Conservation (phyloP, 2,329 filamentous ascomycete species). For the Colletotrichum neosansevieriae region DNA sequence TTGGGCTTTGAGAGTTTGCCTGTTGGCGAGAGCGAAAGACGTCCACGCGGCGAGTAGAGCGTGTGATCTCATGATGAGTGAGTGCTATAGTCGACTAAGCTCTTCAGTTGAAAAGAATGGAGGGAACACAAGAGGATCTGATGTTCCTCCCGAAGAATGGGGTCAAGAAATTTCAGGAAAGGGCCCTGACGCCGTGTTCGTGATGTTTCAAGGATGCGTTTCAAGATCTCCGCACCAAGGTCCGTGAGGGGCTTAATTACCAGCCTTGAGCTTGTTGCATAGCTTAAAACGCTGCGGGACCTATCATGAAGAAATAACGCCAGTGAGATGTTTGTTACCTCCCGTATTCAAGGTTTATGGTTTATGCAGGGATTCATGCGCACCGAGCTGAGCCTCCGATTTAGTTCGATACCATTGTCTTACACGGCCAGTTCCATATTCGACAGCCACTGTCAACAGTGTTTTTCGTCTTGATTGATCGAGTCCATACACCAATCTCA, state of each 20-base stretch:
- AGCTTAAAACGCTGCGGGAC: neutral
- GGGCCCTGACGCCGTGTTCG: neutral
- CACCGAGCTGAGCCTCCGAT: too few relatives aligned
- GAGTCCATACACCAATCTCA: too few relatives aligned
- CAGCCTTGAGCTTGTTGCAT: conserved; percentile 17
- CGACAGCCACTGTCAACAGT: too few relatives aligned
- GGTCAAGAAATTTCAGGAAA: neutral
- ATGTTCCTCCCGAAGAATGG: neutral
- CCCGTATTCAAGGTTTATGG: too few relatives aligned
- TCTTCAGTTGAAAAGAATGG: too few relatives aligned
- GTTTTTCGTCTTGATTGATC: too few relatives aligned
- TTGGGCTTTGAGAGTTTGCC: conserved; percentile 4
- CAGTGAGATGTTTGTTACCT: too few relatives aligned
- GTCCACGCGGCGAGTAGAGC: conserved; percentile 11
- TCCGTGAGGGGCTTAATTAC: conserved; percentile 8
- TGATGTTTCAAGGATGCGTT: conserved; percentile 39
- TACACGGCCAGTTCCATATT: too few relatives aligned
- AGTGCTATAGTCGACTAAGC: neutral
- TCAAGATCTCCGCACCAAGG: conserved; percentile 33
- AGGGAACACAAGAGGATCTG: neutral
- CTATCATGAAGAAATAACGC: too few relatives aligned
- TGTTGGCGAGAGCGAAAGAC: neutral
- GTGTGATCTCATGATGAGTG: conserved; percentile 20
- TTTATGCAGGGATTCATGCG: too few relatives aligned
- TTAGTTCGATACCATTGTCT: too few relatives aligned